phyloP scores from a whole-genome alignment of 768 basidiomycete genomes.

The Mrakia blollopis region DNA sequence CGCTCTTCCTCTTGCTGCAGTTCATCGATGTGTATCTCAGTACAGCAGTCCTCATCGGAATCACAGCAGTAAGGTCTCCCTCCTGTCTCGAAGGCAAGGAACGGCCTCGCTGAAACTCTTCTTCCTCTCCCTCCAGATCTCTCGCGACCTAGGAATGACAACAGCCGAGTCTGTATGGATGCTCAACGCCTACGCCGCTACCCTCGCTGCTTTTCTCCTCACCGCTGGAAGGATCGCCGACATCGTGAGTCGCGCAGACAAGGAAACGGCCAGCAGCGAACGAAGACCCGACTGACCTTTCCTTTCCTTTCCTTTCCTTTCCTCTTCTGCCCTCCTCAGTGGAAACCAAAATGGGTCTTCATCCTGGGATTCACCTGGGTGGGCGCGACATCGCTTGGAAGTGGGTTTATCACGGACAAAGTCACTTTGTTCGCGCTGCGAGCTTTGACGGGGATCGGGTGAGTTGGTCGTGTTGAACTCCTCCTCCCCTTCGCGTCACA shows the following conservation, averaged over 20 bases:
- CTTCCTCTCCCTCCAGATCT: neutral
- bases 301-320: too few species aligned
- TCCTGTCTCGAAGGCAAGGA: neutral
- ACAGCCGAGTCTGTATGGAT: slow-evolving; percentile 19
- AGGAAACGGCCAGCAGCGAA: neutral
- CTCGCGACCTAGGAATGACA: slow-evolving; percentile 5
- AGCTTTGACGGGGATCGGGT: slow-evolving; percentile 50
- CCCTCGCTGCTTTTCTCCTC: slow-evolving; percentile 23
- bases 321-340: too few species aligned
- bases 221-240: slow-evolving; percentile 16
- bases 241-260: slow-evolving; percentile 3
- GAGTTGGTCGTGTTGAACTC: neutral
- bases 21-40: slow-evolving; percentile 23
- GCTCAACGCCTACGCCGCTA: slow-evolving; percentile 26
- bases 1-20: neutral
- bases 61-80: neutral
- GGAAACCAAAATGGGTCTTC: slow-evolving; percentile 23
- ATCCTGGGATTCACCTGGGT: slow-evolving; percentile 36
- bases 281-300: too few species aligned
- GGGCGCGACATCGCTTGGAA: slow-evolving; percentile 49
- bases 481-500: neutral
- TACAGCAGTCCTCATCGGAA: slow-evolving; percentile 16
- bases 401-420: slow-evolving; percentile 51
- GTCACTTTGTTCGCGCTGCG: slow-evolving; percentile 53
- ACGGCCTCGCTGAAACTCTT: neutral